These are phyloP conservation scores for Aureobasidium sp. DNA, from an alignment of 2,329 filamentous ascomycete species.

Conservation along the genomic window DNA sequence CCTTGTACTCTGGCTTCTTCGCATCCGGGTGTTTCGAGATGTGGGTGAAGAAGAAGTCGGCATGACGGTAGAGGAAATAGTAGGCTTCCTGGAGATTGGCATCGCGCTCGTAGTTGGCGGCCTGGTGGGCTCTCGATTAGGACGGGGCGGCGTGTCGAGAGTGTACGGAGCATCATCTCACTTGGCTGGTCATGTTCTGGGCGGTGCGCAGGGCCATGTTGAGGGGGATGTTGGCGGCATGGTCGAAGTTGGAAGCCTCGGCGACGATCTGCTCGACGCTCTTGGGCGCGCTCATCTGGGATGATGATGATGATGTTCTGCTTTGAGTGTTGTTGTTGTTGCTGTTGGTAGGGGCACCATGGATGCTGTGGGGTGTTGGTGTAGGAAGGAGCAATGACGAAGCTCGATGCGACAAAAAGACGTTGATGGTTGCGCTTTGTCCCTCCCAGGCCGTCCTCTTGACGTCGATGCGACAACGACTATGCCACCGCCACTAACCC, in stretches of 20 bases:
- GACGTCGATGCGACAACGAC: neutral
- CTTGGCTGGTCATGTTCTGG: conserved; percentile 72
- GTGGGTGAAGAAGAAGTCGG: conserved; percentile 70
- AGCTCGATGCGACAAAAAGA: neutral
- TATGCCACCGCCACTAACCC: neutral
- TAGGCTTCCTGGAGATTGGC: conserved; percentile 84
- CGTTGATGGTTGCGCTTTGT: neutral
- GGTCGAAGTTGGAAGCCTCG: conserved; percentile 73
- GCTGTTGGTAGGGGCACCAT: neutral
- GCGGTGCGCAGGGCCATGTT: conserved; percentile 78
- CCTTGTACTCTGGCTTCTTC: conserved; percentile 54
- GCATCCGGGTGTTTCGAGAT: conserved; percentile 71
- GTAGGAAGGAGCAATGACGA: neutral
- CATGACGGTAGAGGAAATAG: conserved; percentile 83
- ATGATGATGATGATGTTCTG: neutral
- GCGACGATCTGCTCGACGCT: conserved; percentile 70
- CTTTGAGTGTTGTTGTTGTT: neutral
- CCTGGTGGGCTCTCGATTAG: conserved; percentile 46
- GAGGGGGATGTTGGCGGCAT: conserved; percentile 68
- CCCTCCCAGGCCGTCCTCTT: neutral
- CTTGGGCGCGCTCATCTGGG: conserved; percentile 44
- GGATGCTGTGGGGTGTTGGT: neutral
- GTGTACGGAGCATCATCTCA: conserved; percentile 33
- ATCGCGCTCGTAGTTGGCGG: conserved; percentile 75
- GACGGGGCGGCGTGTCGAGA: conserved; percentile 7